A percentile compares a stretch with the other conserved stretches of the same genome.
Evolutionary conservation across 352 stramenopile species (phyloP).

Genomic region (Globisporangium cylindrosporum): DNA sequence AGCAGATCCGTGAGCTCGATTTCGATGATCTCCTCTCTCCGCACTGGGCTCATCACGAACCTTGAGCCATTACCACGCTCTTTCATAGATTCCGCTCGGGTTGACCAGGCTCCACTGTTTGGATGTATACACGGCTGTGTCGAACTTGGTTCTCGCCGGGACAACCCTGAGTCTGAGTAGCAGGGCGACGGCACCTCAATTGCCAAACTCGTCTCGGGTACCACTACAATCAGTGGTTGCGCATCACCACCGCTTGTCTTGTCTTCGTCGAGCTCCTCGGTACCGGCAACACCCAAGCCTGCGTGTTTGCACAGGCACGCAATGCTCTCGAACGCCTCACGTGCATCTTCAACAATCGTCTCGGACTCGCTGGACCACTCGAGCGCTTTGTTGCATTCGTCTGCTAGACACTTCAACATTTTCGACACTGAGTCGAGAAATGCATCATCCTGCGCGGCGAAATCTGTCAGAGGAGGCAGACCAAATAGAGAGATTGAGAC

Average conservation of each 20-base stretch:
- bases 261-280: neutral
- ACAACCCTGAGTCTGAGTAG: neutral
- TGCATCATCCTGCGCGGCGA: constrained; percentile 31
- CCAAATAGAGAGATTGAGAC: neutral
- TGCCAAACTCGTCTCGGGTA: neutral
- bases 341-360: constrained; percentile 1
- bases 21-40: constrained; percentile 31
- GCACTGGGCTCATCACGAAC: neutral
- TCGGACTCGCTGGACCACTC: constrained; percentile 23
- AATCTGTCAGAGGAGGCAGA: constrained; percentile 12
- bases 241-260: neutral
- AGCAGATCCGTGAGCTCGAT: constrained; percentile 39
- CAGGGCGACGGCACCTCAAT: neutral
- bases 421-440: constrained; percentile 25
- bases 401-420: constrained; percentile 11
- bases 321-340: constrained; percentile 22
- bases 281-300: neutral
- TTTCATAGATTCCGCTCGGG: neutral
- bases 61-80: neutral
- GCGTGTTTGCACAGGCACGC: constrained; percentile 15
- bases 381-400: constrained; percentile 9
- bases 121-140: neutral
- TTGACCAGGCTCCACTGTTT: neutral
- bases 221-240: neutral
- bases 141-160: neutral